These are phyloP conservation scores for Agapanthus africanus DNA, from an alignment of 106 monocot species.

Conservation along the genomic window DNA sequence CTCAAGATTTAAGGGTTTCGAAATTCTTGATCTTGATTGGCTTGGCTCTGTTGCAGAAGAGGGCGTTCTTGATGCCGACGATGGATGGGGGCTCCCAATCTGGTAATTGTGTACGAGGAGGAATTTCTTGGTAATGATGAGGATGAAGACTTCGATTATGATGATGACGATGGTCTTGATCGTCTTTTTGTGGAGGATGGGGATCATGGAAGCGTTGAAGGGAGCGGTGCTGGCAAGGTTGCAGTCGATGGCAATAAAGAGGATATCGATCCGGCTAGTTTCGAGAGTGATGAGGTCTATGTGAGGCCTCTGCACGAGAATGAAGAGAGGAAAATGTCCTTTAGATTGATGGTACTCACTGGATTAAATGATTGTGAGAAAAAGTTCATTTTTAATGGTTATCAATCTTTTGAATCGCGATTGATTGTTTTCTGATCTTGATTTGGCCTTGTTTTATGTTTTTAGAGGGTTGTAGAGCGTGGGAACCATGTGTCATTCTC, in stretches of 20 bases:
- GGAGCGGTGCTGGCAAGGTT: constrained; percentile 62
- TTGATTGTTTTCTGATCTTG: no score
- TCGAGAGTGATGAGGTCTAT: constrained; percentile 72
- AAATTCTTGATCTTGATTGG: neutral
- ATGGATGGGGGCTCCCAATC: constrained; percentile 46
- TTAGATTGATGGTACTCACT: constrained; percentile 64
- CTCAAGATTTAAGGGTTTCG: neutral
- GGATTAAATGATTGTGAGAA: constrained; percentile 75
- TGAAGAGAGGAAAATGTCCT: constrained; percentile 60
- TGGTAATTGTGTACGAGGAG: constrained; percentile 45
- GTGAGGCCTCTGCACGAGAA: constrained; percentile 84
- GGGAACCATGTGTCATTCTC: no score
- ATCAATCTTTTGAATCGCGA: no score
- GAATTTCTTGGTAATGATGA: constrained; percentile 32
- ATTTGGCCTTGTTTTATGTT: no score
- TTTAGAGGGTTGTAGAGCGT: no score
- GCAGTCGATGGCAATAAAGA: constrained; percentile 57
- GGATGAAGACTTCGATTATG: constrained; percentile 12
- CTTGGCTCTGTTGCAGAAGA: constrained; percentile 49
- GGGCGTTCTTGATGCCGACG: constrained; percentile 92
- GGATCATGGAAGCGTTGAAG: constrained; percentile 32
- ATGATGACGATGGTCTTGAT: constrained; percentile 21
- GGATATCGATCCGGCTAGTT: constrained; percentile 49
- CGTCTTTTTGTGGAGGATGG: constrained; percentile 4
- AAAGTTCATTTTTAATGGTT: neutral